Percentiles rank a stretch among this genome's conserved stretches.
Evolutionary conservation across 495 filamentous ascomycete species (phyloP).

Genomic region (Penicillium bovifimosum): DNA sequence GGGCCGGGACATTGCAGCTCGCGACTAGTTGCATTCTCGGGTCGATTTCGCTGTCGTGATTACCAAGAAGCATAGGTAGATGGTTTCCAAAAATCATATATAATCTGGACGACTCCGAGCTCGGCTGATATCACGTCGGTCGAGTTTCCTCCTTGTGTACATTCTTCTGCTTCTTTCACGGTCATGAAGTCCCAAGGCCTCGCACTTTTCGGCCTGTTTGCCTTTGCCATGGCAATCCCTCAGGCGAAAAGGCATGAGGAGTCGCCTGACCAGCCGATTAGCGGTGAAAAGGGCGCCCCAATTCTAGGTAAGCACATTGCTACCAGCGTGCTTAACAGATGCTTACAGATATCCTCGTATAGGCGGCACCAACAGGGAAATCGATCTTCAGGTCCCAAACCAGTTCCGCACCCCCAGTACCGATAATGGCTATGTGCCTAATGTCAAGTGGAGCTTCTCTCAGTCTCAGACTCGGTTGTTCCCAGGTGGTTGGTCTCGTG

Average conservation of each 20-base stretch:
- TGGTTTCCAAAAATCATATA: background rate
- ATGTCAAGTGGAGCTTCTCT: slow-evolving; percentile 62
- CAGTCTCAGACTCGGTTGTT: slow-evolving; percentile 56
- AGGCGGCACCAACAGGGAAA: slow-evolving; percentile 33
- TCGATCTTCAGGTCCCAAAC: slow-evolving; percentile 55
- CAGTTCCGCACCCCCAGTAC: slow-evolving; percentile 53
- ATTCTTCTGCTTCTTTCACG: background rate
- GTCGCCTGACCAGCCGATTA: slow-evolving; percentile 50
- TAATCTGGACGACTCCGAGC: background rate
- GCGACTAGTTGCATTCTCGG: background rate
- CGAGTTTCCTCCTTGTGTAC: background rate
- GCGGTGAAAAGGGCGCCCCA: slow-evolving; percentile 51
- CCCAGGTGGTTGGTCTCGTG: slow-evolving; percentile 57
- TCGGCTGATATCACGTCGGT: background rate
- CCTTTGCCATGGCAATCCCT: slow-evolving; percentile 21
- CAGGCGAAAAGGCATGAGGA: slow-evolving; percentile 25
- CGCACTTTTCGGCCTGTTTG: slow-evolving; percentile 11
- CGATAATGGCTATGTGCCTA: slow-evolving; percentile 53
- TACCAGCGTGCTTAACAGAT: background rate
- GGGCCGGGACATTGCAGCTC: background rate
- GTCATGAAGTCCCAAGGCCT: slow-evolving; percentile 18
- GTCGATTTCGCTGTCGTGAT: background rate
- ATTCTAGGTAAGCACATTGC: slow-evolving; percentile 41
- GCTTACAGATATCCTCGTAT: background rate
- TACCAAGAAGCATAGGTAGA: background rate